Percentiles rank a stretch among this genome's conserved stretches.
Evolutionary conservation across 148 eudicot species (phyloP).

Genomic region (Vaccinium darrowii): DNA sequence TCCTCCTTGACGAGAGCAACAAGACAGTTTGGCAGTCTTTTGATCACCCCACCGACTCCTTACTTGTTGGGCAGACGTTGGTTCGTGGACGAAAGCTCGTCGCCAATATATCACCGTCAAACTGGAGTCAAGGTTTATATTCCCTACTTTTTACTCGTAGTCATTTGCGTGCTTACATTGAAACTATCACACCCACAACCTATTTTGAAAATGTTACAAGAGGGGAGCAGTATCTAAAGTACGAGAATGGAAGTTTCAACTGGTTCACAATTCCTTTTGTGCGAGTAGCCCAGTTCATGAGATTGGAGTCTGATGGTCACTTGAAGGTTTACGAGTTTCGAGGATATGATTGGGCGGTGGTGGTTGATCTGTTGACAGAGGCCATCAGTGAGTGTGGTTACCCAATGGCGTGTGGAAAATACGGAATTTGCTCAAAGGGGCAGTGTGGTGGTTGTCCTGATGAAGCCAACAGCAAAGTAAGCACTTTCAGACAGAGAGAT

Average conservation of each 20-base stretch:
- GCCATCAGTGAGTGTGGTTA: conserved; percentile 20
- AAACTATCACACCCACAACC: conserved; percentile 13
- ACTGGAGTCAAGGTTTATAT: conserved; percentile 21
- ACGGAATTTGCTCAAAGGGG: conserved; percentile 27
- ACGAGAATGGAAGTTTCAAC: conserved; percentile 15
- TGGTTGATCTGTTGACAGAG: conserved; percentile 19
- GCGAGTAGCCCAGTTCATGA: conserved; percentile 27
- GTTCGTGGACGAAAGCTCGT: conserved; percentile 19
- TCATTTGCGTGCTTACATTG: not conserved
- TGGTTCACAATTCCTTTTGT: conserved; percentile 8
- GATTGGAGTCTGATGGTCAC: conserved; percentile 31
- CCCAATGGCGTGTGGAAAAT: conserved; percentile 31
- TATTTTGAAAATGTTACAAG: not conserved
- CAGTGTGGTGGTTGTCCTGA: conserved; percentile 29
- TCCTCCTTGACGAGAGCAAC: conserved; percentile 16
- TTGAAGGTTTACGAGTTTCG: conserved; percentile 25
- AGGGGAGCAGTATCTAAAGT: not conserved
- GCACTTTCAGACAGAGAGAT: conserved; percentile 11
- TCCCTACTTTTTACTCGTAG: not conserved
- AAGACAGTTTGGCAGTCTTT: conserved; percentile 25
- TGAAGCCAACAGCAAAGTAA: not conserved
- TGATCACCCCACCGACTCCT: not conserved
- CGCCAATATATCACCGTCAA: conserved; percentile 15
- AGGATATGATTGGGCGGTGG: conserved; percentile 11
- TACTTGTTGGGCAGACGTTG: conserved; percentile 32